Evolutionary conservation across 176 grass and related monocot species (phyloP).

Genomic region (Typha latifolia): DNA sequence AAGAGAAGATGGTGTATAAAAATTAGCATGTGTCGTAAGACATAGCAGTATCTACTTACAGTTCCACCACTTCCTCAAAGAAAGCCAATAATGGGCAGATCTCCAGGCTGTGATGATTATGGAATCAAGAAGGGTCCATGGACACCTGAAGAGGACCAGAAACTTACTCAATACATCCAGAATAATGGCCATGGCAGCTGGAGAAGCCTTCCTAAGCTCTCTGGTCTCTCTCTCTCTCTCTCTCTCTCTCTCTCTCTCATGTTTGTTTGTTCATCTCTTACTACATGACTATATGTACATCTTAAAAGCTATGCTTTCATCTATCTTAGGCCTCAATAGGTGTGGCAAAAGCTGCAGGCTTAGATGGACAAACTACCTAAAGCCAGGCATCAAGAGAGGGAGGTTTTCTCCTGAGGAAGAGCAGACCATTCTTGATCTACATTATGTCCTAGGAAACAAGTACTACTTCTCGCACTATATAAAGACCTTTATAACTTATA

Average conservation of each 20-base stretch:
- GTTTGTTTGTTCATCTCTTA: background rate
- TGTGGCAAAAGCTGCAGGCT: constrained; percentile 46
- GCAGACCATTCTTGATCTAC: constrained; percentile 26
- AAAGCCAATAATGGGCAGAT: constrained; percentile 22
- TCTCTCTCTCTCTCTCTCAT: background rate
- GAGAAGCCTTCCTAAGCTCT: constrained; percentile 29
- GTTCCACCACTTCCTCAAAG: background rate
- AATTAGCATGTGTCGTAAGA: background rate
- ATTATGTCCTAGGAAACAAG: constrained; percentile 39
- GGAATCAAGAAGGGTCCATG: constrained; percentile 34
- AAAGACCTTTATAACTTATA: background rate
- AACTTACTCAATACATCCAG: constrained; percentile 30
- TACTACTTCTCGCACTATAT: background rate
- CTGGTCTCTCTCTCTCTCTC: constrained; percentile 1
- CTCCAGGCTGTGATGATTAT: constrained; percentile 27
- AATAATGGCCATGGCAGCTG: constrained; percentile 37
- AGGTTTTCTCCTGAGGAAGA: constrained; percentile 34
- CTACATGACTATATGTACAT: background rate
- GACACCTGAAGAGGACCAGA: constrained; percentile 32
- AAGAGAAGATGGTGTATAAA: background rate
- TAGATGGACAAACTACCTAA: constrained; percentile 41
- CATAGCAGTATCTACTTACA: background rate
- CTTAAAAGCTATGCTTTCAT: background rate
- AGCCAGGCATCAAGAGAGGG: constrained; percentile 42
- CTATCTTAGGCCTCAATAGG: constrained; percentile 25